These are phyloP conservation scores for Sicyos edulis DNA, from an alignment of 306 rosid genomes.

Conservation along the genomic window DNA sequence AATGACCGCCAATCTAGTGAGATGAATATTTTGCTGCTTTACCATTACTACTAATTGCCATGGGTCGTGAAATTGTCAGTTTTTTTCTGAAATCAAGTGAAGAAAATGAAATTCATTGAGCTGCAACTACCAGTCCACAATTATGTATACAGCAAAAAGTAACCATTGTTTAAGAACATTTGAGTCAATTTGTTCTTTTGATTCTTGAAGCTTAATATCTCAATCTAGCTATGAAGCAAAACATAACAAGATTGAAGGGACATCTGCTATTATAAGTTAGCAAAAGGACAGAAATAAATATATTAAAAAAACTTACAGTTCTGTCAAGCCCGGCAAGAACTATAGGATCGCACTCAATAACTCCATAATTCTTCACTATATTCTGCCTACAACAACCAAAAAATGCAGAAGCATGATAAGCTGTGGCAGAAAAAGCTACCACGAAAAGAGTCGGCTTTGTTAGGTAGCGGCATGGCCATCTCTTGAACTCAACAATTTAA, in stretches of 20 bases:
- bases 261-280: conserved; percentile 4
- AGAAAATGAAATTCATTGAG: background rate
- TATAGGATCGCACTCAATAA: conserved; percentile 65
- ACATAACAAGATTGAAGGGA: background rate
- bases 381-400: conserved; percentile 53
- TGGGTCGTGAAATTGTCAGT: background rate
- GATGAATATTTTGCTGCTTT: background rate
- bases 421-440: conserved; percentile 17
- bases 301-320: conserved; percentile 47
- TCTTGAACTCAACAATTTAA: background rate
- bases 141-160: background rate
- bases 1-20: background rate
- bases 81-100: background rate
- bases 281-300: background rate
- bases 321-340: conserved; percentile 66
- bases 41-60: background rate
- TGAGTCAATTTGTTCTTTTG: background rate
- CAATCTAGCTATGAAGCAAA: background rate
- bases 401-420: conserved; percentile 15
- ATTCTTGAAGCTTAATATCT: background rate
- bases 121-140: conserved; percentile 2
- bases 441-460: conserved; percentile 2
- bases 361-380: conserved; percentile 69
- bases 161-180: background rate
- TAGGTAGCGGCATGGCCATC: conserved; percentile 5